Evolutionary conservation across 106 monocot genomes (phyloP).

Genomic region (Phalaenopsis equestris): DNA sequence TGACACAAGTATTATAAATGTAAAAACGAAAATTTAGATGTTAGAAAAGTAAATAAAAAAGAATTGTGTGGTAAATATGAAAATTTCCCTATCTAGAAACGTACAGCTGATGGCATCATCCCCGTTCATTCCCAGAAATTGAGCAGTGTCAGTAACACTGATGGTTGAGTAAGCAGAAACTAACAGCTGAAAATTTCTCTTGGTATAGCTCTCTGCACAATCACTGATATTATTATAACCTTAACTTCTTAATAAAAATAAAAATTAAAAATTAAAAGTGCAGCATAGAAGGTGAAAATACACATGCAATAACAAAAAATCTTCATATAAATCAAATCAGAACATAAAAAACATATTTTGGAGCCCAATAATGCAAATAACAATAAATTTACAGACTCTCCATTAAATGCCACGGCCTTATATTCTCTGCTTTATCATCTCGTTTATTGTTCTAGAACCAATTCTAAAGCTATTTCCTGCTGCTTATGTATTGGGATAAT

Average conservation of each 20-base stretch:
- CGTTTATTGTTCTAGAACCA: not conserved
- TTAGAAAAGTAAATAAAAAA: too few relatives aligned
- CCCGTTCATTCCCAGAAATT: constrained; percentile 79
- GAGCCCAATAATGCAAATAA: too few relatives aligned
- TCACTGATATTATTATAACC: not conserved
- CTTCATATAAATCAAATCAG: too few relatives aligned
- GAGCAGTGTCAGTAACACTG: constrained; percentile 60
- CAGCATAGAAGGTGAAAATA: too few relatives aligned
- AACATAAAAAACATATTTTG: too few relatives aligned
- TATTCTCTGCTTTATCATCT: not conserved
- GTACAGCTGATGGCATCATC: constrained; percentile 73
- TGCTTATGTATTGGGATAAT: not conserved
- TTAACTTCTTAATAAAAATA: not conserved
- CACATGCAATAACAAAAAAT: too few relatives aligned
- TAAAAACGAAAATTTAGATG: too few relatives aligned
- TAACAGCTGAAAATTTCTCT: constrained; percentile 80
- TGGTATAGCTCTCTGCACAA: constrained; percentile 60
- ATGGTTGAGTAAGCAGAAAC: constrained; percentile 90
- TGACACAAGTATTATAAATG: too few relatives aligned
- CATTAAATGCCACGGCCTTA: not conserved
- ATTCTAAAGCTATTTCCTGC: not conserved
- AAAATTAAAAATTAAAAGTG: not conserved
- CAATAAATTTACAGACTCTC: too few relatives aligned
- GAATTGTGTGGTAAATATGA: too few relatives aligned
- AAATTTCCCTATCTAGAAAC: not conserved